A percentile compares a stretch with the other conserved stretches of the same genome.
These are phyloP conservation scores for Dryas integrifolia DNA, from an alignment of 331 rosid species.

Conservation along the genomic window DNA sequence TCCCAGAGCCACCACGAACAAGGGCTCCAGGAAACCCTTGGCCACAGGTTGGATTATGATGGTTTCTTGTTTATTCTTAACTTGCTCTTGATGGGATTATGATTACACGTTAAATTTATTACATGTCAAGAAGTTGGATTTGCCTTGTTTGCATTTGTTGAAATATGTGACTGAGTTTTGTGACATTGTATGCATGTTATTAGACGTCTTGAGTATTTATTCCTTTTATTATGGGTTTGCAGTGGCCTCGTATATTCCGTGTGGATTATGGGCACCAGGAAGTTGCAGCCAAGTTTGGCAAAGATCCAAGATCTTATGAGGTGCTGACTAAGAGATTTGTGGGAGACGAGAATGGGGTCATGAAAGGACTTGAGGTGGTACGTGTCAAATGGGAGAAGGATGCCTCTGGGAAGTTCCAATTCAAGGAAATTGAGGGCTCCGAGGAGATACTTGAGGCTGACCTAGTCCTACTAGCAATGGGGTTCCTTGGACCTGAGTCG, in stretches of 20 bases:
- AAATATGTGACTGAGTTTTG: not conserved
- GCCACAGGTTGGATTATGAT: conserved; percentile 80
- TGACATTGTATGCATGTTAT: not conserved
- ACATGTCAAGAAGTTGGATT: too few relatives aligned
- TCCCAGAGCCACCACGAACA: conserved; percentile 74
- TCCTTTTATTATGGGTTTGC: conserved; percentile 29
- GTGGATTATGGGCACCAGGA: conserved; percentile 96
- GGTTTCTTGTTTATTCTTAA: not conserved
- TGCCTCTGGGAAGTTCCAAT: conserved; percentile 69
- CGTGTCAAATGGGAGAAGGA: conserved; percentile 83
- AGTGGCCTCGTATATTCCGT: conserved; percentile 96
- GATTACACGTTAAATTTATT: not conserved
- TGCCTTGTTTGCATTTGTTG: too few relatives aligned
- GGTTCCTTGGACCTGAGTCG: conserved; percentile 92
- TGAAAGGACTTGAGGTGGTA: conserved; percentile 83
- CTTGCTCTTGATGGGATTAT: not conserved
- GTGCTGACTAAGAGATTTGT: conserved; percentile 85
- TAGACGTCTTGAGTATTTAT: not conserved
- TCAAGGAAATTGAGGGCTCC: conserved; percentile 76
- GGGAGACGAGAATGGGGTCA: conserved; percentile 74
- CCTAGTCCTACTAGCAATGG: conserved; percentile 86
- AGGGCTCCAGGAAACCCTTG: conserved; percentile 98
- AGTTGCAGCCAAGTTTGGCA: conserved; percentile 80
- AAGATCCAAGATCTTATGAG: conserved; percentile 88
- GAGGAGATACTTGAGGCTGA: conserved; percentile 87